Evolutionary conservation across 345 rosid genomes (phyloP).

Genomic region (Garcia nutans): DNA sequence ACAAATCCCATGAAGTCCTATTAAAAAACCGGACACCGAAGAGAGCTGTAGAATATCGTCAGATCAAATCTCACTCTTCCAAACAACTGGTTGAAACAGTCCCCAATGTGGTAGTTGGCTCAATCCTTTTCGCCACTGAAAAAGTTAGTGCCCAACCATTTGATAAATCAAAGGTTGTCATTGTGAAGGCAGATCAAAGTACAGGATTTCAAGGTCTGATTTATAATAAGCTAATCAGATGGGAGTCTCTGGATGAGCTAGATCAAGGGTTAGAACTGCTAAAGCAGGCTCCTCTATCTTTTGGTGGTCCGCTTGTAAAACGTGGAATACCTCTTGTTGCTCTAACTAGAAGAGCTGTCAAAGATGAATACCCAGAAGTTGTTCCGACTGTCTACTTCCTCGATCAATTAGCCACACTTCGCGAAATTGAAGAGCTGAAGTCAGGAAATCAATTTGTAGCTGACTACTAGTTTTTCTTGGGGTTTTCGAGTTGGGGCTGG

Average conservation of each 20-base stretch:
- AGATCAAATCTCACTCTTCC: conserved; percentile 26
- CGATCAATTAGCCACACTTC: conserved; percentile 51
- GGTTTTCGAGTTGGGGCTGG: conserved; percentile 81
- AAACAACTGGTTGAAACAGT: conserved; percentile 24
- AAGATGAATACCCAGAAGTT: conserved; percentile 45
- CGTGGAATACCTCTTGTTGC: conserved; percentile 62
- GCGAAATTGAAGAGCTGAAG: conserved; percentile 48
- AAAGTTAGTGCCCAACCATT: conserved; percentile 57
- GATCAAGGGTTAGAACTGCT: conserved; percentile 51
- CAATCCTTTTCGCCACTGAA: conserved; percentile 66
- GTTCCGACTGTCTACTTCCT: conserved; percentile 68
- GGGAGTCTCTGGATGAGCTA: conserved; percentile 63
- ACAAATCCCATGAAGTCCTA: conserved; percentile 50
- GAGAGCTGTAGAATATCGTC: conserved; percentile 22
- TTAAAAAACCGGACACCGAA: conserved; percentile 40
- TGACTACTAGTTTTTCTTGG: conserved; percentile 89
- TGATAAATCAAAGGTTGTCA: conserved; percentile 59
- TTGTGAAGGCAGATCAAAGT: conserved; percentile 52
- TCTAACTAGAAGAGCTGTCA: conserved; percentile 44
- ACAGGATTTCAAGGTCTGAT: conserved; percentile 78
- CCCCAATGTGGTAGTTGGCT: conserved; percentile 49
- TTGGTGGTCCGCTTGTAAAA: conserved; percentile 73
- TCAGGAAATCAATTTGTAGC: conserved; percentile 41
- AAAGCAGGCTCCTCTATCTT: conserved; percentile 58
- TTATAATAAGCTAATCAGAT: conserved; percentile 63